Percentiles rank a stretch among this genome's conserved stretches.
These are phyloP conservation scores for Botrytis cinerea DNA, from an alignment of 2,329 filamentous ascomycete species.

Conservation along the genomic window DNA sequence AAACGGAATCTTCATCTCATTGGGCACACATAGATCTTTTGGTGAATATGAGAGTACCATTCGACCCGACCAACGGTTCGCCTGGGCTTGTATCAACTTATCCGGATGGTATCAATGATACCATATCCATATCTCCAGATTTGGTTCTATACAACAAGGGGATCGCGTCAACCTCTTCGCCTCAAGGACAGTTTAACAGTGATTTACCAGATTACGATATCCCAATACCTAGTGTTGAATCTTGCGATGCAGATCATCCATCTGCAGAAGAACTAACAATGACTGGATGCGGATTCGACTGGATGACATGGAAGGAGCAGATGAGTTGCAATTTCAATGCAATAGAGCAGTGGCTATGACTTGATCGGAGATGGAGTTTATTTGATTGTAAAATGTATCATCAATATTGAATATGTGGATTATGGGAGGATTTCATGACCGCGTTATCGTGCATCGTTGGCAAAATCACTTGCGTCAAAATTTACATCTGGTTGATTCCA, in stretches of 20 bases:
- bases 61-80: background rate
- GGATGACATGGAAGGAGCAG: background rate
- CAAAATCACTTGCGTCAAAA: background rate
- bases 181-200: rapidly evolving
- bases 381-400: too few species aligned
- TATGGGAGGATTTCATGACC: too few species aligned
- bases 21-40: background rate
- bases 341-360: background rate
- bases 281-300: background rate
- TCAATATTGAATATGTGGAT: background rate
- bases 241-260: background rate
- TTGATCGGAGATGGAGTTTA: background rate
- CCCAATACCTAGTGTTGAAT: background rate
- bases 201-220: background rate
- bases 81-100: background rate
- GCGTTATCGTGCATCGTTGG: background rate
- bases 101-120: background rate
- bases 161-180: background rate
- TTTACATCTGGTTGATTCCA: background rate
- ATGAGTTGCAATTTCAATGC: background rate
- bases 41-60: background rate
- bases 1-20: background rate
- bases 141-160: background rate
- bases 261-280: background rate
- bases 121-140: background rate